phyloP scores from a whole-genome alignment of 345 rosid genomes.

The Garcia nutans region DNA sequence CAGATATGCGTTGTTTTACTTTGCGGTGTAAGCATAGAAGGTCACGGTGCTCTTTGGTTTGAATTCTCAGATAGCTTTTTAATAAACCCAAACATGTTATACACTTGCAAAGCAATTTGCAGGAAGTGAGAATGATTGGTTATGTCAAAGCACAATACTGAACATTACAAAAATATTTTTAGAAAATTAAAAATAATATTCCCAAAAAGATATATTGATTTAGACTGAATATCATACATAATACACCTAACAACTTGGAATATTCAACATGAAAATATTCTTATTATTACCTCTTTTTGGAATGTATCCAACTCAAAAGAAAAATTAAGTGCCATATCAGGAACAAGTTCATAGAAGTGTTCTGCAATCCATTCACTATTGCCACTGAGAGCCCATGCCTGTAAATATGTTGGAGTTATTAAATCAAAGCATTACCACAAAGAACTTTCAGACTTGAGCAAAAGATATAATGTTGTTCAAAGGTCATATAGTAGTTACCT shows the following conservation, averaged over 20 bases:
- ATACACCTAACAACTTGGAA: not conserved
- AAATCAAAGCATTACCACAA: conserved; percentile 18
- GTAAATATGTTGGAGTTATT: conserved; percentile 27
- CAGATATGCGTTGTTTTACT: not conserved
- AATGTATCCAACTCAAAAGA: conserved; percentile 89
- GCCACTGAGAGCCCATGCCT: conserved; percentile 79
- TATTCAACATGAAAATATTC: not conserved
- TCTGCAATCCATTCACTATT: conserved; percentile 69
- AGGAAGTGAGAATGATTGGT: not conserved
- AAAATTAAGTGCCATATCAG: conserved; percentile 86
- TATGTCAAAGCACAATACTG: not conserved
- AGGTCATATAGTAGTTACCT: conserved; percentile 25
- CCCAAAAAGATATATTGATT: not conserved
- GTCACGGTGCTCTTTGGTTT: not conserved
- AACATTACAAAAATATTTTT: not conserved
- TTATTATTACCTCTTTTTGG: conserved; percentile 77
- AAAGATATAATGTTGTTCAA: conserved; percentile 4
- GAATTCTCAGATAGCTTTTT: not conserved
- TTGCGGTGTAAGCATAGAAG: not conserved
- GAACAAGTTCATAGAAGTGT: conserved; percentile 74
- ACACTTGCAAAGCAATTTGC: not conserved
- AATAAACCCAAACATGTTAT: not conserved
- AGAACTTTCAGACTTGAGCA: conserved; percentile 1
- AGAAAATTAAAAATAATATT: not conserved
- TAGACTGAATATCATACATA: not conserved